Evolutionary conservation across 306 rosid species (phyloP).

Genomic region (Castanospermum australe): DNA sequence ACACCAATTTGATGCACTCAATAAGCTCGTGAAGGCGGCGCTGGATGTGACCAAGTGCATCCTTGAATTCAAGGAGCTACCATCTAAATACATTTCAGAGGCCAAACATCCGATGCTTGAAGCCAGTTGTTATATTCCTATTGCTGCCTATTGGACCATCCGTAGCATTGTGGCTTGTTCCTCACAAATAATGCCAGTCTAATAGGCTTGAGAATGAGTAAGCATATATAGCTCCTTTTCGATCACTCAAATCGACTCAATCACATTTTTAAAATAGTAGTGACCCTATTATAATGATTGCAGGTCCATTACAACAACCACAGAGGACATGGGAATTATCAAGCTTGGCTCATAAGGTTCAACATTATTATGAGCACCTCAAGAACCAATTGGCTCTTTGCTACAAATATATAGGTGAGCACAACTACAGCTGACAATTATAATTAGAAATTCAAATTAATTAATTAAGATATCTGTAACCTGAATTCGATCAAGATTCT

Average conservation of each 20-base stretch:
- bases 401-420: constrained; percentile 58
- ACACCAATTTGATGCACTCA: no score
- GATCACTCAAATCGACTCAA: background rate
- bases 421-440: background rate
- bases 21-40: no score
- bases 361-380: constrained; percentile 61
- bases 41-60: constrained; percentile 18
- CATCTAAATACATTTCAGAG: constrained; percentile 31
- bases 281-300: constrained; percentile 4
- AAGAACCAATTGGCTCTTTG: constrained; percentile 53
- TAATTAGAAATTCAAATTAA: background rate
- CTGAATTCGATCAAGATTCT: background rate
- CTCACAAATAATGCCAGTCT: constrained; percentile 57
- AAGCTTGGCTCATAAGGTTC: constrained; percentile 74
- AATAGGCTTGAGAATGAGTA: constrained; percentile 68
- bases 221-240: constrained; percentile 27
- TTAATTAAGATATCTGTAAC: background rate
- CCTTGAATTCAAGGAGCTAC: constrained; percentile 57
- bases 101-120: constrained; percentile 57
- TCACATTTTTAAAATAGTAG: background rate
- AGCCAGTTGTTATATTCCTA: constrained; percentile 66
- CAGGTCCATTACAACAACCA: constrained; percentile 56
- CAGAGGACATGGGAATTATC: constrained; percentile 81
- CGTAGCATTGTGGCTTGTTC: constrained; percentile 73
- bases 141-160: constrained; percentile 80